phyloP scores from a whole-genome alignment of 305 asterid genomes.

The Fraxinus greggii region DNA sequence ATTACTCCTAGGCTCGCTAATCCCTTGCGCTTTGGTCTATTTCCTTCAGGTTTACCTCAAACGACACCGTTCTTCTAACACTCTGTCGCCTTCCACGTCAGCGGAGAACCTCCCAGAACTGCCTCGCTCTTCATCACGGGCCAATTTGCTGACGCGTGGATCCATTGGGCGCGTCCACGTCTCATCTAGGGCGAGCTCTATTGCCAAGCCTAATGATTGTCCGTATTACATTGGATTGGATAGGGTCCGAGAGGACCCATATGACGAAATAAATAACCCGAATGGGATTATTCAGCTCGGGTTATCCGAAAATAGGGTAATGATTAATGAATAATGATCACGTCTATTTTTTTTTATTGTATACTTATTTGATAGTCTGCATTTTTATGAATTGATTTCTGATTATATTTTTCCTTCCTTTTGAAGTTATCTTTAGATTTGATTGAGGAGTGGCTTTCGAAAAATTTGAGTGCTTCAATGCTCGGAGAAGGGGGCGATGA shows the following conservation, averaged over 20 bases:
- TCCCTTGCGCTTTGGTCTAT: conserved; percentile 84
- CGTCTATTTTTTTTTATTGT: neutral
- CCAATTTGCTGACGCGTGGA: conserved; percentile 62
- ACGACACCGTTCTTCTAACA: conserved; percentile 62
- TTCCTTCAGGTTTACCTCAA: conserved; percentile 81
- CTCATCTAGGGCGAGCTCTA: conserved; percentile 55
- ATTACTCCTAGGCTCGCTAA: conserved; percentile 74
- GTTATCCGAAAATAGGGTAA: conserved; percentile 75
- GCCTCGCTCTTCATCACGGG: conserved; percentile 70
- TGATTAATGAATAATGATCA: neutral
- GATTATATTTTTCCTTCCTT: neutral
- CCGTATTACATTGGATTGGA: conserved; percentile 90
- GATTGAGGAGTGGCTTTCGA: conserved; percentile 67
- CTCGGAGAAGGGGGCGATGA: conserved; percentile 42
- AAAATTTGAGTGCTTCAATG: conserved; percentile 40
- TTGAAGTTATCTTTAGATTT: conserved; percentile 77
- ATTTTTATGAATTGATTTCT: conserved; percentile 9
- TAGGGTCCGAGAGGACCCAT: conserved; percentile 58
- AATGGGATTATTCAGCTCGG: conserved; percentile 87
- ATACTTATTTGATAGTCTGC: conserved; percentile 4
- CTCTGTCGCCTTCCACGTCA: conserved; percentile 51
- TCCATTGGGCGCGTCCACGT: conserved; percentile 53
- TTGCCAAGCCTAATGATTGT: conserved; percentile 67
- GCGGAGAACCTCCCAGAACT: conserved; percentile 50
- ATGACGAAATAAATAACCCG: conserved; percentile 56